These are phyloP conservation scores for Ophiocordyceps camponoti-saundersi DNA, from an alignment of 2,329 filamentous ascomycete genomes.

Conservation along the genomic window DNA sequence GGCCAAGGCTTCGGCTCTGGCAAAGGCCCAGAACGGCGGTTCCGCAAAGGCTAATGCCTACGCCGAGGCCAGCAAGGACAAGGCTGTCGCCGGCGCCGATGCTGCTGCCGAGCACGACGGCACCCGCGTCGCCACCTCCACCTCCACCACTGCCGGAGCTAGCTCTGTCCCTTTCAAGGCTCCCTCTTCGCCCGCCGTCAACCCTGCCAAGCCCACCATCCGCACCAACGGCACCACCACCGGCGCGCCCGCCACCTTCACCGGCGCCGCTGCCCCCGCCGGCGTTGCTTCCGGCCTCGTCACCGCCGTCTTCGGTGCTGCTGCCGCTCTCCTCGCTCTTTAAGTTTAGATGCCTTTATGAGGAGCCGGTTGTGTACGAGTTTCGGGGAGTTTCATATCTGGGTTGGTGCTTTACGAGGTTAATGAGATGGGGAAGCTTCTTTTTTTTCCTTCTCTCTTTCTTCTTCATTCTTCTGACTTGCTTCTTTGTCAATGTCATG, in stretches of 20 bases:
- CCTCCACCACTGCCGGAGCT: not conserved
- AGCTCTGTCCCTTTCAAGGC: not conserved
- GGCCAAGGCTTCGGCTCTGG: not conserved
- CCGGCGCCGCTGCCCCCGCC: not conserved
- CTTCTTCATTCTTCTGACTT: not conserved
- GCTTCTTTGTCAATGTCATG: not conserved
- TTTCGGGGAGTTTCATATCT: not conserved
- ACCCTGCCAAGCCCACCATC: not conserved
- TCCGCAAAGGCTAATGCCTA: not conserved
- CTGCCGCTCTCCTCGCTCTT: not conserved
- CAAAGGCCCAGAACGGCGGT: not conserved
- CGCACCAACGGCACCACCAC: not conserved
- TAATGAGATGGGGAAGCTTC: not conserved
- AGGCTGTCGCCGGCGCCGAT: not conserved
- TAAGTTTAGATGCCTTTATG: not conserved
- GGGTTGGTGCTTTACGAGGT: not conserved
- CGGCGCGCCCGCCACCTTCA: not conserved
- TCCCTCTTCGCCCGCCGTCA: not conserved
- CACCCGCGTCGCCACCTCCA: not conserved
- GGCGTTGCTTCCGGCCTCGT: slow-evolving; percentile 6
- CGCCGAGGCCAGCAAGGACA: too few relatives aligned
- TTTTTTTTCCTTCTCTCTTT: not conserved
- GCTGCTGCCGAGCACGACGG: not conserved
- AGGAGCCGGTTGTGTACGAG: not conserved
- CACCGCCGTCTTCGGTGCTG: not conserved